Base-by-base conservation (phyloP, 768 basidiomycete species). In the Pisolithus albus region DNA sequence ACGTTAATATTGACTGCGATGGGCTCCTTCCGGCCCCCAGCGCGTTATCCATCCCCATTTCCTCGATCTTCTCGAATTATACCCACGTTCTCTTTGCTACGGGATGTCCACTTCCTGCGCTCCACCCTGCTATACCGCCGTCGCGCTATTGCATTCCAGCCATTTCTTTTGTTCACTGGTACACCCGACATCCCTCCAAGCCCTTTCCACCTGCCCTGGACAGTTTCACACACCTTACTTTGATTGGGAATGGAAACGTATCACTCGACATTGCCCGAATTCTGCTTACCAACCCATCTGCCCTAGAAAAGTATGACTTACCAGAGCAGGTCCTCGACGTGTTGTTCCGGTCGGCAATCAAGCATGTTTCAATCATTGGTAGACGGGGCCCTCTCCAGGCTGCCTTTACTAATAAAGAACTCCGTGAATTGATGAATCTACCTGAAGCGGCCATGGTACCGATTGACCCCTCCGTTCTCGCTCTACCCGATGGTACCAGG, bases 171-270 rank as follows among this genome's bases (percentile, higher is more conserved):
- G 93, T 99, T 1, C 88, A 93, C 58, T 97, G 93, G 94, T 98
- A 99, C 71, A 98, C 95, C 11, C 84, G 80, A 44, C 92, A 98
- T 65, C 94, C 94, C 1, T 82, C 82, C 8, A 71, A 74, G 9
- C 75, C 79, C 0, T 63, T 76, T 0, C 74, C 86, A 0, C 83
- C 86, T 1, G 73, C 83, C 0, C 76, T 92, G 2, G 80, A 88
- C 28, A 76, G 76, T 38, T 68, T 81, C 4, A 63, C 74, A 2
- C 87, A 94, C 58, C 82, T 94, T 26, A 82, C 89, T 1, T 71
- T 99, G 49, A 85, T 98, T 41, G 95, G 96, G 0, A 90, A 92
- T 55, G 95, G 95, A 10, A 97, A 98, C 58, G 94, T 99, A 51
- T 86, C 93, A 7, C 75, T 99, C 32, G 95, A 99, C 60, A 75